These are phyloP conservation scores for Fusarium buharicum DNA, from an alignment of 2,329 filamentous ascomycete genomes.

Conservation along the genomic window DNA sequence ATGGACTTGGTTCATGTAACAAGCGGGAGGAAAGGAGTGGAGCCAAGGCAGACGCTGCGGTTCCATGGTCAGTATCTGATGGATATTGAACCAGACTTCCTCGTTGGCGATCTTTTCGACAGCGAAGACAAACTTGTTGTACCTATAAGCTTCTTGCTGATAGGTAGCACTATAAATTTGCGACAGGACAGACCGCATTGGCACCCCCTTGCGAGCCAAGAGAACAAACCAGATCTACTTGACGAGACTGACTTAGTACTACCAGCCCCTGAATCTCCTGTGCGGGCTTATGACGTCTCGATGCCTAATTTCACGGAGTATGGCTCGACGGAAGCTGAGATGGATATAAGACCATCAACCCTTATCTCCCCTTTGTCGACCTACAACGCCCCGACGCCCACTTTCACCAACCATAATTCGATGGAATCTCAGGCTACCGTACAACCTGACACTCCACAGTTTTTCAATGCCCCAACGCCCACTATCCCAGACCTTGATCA, in stretches of 20 bases:
- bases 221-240: background rate
- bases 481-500: background rate
- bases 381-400: too few relatives aligned
- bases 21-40: background rate
- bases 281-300: too few relatives aligned
- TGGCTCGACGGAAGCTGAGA: too few relatives aligned
- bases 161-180: background rate
- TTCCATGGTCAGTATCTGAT: background rate
- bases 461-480: background rate
- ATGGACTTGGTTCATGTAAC: background rate
- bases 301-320: too few relatives aligned
- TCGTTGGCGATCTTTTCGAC: background rate
- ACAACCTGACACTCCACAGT: too few relatives aligned
- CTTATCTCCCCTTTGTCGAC: too few relatives aligned
- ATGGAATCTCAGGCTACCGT: too few relatives aligned
- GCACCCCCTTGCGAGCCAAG: too few relatives aligned
- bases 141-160: background rate
- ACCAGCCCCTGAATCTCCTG: too few relatives aligned
- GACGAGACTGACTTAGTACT: too few relatives aligned
- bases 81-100: background rate
- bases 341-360: too few relatives aligned
- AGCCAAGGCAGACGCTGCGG: background rate
- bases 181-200: background rate
- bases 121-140: background rate
- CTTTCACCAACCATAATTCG: too few relatives aligned